Evolutionary conservation across 2,329 filamentous ascomycete genomes (phyloP).

Genomic region (Blastomyces gilchristii): DNA sequence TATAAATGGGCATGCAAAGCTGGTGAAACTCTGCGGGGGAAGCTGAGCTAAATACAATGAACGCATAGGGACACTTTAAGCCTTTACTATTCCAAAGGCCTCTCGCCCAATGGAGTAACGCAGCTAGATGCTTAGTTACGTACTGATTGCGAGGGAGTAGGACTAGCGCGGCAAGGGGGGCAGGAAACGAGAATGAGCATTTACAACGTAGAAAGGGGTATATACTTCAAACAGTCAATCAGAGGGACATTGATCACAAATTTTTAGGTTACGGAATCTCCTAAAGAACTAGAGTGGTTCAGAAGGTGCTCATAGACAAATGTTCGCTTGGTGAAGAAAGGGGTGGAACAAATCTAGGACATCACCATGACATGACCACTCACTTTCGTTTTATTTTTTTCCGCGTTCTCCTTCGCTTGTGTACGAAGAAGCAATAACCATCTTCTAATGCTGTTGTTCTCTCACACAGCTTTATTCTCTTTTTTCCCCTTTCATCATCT

Average conservation of each 20-base stretch:
- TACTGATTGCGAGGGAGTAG: neutral
- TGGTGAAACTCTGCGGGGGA: neutral
- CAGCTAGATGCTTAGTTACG: neutral
- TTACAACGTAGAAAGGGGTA: neutral
- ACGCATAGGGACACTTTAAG: neutral
- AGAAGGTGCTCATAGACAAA: neutral
- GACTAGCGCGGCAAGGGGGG: neutral
- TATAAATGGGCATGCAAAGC: neutral
- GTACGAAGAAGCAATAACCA: no score
- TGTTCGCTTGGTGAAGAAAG: neutral
- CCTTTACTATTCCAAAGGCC: neutral
- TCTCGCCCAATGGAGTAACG: neutral
- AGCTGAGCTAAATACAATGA: neutral
- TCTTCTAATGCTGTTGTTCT: no score
- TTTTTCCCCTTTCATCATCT: no score
- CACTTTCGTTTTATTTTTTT: no score
- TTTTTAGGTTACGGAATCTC: neutral
- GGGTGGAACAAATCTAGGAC: neutral
- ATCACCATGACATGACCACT: no score
- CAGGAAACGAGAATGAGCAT: neutral
- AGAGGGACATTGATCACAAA: neutral
- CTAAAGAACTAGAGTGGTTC: neutral
- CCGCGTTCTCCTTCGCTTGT: no score
- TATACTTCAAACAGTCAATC: neutral
- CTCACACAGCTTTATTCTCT: no score